These are phyloP conservation scores for Cercospora brassicicola DNA, from an alignment of 2,329 filamentous ascomycete genomes.

Conservation along the genomic window DNA sequence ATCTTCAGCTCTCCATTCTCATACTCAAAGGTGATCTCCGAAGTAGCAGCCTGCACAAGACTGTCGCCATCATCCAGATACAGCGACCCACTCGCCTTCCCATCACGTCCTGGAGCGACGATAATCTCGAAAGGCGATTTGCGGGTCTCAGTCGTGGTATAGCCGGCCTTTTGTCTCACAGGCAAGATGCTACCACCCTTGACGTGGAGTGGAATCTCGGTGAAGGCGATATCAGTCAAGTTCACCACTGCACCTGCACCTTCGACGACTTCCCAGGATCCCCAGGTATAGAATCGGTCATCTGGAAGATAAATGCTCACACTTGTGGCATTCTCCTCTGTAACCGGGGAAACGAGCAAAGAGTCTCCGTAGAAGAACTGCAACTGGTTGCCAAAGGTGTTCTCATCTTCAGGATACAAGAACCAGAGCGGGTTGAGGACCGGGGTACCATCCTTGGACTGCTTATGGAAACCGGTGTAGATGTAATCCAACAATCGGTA, in stretches of 20 bases:
- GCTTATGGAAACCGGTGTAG: slow-evolving; percentile 67
- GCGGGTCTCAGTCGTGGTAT: slow-evolving; percentile 63
- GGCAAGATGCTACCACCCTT: slow-evolving; percentile 65
- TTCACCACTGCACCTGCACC: slow-evolving; percentile 50
- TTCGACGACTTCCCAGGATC: slow-evolving; percentile 49
- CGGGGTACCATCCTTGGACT: slow-evolving; percentile 63
- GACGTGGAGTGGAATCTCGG: slow-evolving; percentile 65
- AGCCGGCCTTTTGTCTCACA: slow-evolving; percentile 54
- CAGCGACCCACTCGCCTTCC: slow-evolving; percentile 64
- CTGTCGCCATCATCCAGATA: slow-evolving; percentile 78
- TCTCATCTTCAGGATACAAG: slow-evolving; percentile 60
- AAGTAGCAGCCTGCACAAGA: slow-evolving; percentile 58
- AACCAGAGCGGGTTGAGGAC: slow-evolving; percentile 70
- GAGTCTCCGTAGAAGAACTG: slow-evolving; percentile 62
- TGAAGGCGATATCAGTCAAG: slow-evolving; percentile 46
- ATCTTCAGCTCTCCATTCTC: slow-evolving; percentile 43
- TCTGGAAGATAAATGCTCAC: slow-evolving; percentile 59
- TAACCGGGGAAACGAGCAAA: slow-evolving; percentile 58
- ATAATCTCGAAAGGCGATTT: slow-evolving; percentile 68
- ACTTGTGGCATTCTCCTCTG: slow-evolving; percentile 51
- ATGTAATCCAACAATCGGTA: slow-evolving; percentile 75
- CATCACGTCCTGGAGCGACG: slow-evolving; percentile 63
- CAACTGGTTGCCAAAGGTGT: slow-evolving; percentile 53
- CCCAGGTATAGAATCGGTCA: slow-evolving; percentile 61
- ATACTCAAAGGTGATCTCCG: slow-evolving; percentile 61